Conservation (phyloP, 208 protist species). For the Entamoeba histolytica region DNA sequence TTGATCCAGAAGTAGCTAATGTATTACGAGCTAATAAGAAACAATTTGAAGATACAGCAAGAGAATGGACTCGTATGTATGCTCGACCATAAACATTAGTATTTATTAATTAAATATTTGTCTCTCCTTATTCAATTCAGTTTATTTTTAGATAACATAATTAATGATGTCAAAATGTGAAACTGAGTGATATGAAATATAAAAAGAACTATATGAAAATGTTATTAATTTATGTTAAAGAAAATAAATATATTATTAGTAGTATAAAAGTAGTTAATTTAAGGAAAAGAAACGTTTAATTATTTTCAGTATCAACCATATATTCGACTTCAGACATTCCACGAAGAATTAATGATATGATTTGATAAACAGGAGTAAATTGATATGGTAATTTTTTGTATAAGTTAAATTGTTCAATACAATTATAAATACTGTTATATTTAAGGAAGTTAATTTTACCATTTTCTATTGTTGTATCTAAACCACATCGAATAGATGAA, state of each 20-base stretch:
- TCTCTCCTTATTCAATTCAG: too few species aligned
- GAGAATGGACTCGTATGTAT: not conserved
- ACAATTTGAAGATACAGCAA: not conserved
- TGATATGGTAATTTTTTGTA: not conserved
- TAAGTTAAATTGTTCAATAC: not conserved
- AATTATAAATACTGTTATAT: not conserved
- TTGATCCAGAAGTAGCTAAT: slow-evolving; percentile 1
- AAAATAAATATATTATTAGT: too few species aligned
- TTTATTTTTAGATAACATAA: too few species aligned
- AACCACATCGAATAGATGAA: not conserved
- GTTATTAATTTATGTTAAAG: too few species aligned
- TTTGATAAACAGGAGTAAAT: not conserved
- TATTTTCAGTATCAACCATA: not conserved
- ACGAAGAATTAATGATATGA: not conserved
- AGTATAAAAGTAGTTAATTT: too few species aligned
- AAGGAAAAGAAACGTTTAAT: too few species aligned
- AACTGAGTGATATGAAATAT: too few species aligned
- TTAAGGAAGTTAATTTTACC: not conserved
- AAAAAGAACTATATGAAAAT: too few species aligned
- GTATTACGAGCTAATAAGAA: not conserved
- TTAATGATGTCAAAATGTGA: too few species aligned
- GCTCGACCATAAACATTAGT: not conserved
- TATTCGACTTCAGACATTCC: not conserved
- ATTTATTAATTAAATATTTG: too few species aligned
- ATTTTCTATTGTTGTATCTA: not conserved